Evolutionary conservation across 257 asterid species (phyloP), one percentile per base, ranked within the genome.

Genomic region (Scutellaria minor): DNA sequence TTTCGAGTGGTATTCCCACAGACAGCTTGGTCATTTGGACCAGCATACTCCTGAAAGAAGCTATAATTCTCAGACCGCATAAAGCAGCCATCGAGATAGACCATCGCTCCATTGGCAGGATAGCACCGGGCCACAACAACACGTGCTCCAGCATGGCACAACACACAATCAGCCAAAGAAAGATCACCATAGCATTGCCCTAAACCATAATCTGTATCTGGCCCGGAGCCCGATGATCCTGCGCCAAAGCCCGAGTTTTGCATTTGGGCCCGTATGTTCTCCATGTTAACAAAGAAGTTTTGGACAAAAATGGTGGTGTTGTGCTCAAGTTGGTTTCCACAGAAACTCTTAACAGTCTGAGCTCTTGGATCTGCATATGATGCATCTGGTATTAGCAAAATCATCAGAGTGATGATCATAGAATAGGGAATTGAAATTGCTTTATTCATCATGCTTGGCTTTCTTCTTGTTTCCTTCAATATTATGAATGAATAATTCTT

Each of bases 111-210:
- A n/a, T 77, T 87, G 14, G 6, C 67, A 0, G 98, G 97, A 44
- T 77, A 87, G 82, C 97, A 93, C 75, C 75, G 85, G 9, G 97
- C 97, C 8, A 90, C 85, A 6, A 83, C 75, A 0, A 90, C 85
- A 5, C 97, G 90, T 2, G 93, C 96, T 50, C 85, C 88, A 1
- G 90, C 93, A 31, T 87, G 89, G 80, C 98, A 93, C 61, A 85
- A 56, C 2, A 82, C 88, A 14, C 98, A 93, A 59, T 93, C 97
- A 9, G 82, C 85, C 14, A 68, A 79, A 0, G 98, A 89, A 56
- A 93, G 96, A 48, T 93, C 97, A 1, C 97, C 94, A 54, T 93
- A 89, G 90, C 98, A 90, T 22, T 90, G 94, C 6, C 87, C 96
- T 4, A 90, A 10, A 1, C 85, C 96, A 20, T 83, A 86, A 73